Evolutionary conservation across 139 green algal genomes (phyloP), one percentile per base, ranked within the genome.

Genomic region (Tetradesmus obliquus): DNA sequence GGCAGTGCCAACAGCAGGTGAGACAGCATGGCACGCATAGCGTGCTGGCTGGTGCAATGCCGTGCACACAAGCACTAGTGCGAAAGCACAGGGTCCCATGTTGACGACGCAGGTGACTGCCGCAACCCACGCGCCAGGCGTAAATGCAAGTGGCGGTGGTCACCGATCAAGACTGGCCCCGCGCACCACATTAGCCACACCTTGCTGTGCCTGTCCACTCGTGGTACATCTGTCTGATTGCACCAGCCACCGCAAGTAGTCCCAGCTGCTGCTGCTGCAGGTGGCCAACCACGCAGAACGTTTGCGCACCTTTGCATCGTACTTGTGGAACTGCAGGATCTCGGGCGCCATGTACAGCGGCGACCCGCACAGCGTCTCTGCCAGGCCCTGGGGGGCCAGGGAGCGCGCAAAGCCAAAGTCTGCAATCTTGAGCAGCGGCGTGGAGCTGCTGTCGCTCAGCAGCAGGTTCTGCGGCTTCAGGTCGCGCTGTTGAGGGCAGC

Each of bases 281-380:
- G 32, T 45, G 32, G 32, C 32, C 32, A 45, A 45, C 32, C 32
- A 45, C 32, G 32, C 60, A 19, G 10, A 71, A 19, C 60, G 10
- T 13, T 71, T 8, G 9, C 86, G 7, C 72, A 91, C 85, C 81
- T 91, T 91, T 13, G 87, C 87, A 74, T 92, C 90, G 55, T 97
- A 97, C 92, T 94, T 94, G 22, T 96, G 93, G 57, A 94, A 97
- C 91, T 96, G 93, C 79, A 98, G 95, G 24, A 99, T 98, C 95
- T 99, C 98, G 62, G 98, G 98, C 1, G 98, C 98, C 98, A 99
- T 99, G 96, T 99, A 99, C 60, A 99, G 94, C 1, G 98, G 98
- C 0, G 93, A 98, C 5, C 98, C 98, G 91, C 98, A 99, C 86
- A 99, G 96, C 24, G 98, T 99, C 90, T 99, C 97, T 13, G 98